Base-by-base conservation (phyloP, 805 yeast species). In the Pichia cephalocereana region DNA sequence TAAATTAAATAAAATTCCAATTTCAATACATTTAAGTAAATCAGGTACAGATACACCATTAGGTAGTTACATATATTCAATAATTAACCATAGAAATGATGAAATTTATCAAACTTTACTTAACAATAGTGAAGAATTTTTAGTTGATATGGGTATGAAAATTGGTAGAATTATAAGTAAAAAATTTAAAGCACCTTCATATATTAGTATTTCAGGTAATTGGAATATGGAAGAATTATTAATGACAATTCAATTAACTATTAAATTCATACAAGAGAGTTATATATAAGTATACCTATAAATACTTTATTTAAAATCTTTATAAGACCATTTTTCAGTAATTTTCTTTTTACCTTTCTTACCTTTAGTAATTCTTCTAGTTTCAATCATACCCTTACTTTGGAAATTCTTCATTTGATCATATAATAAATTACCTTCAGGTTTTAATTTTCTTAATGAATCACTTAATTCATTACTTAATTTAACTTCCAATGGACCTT, bases 271-370 rank as follows among this genome's bases (percentile, higher is more conserved):
- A 14, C 69, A 68, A 17, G 52, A 53, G 9, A 34, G 48, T 34
- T 60, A 32, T 12, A 44, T 31, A 52, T 40, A 23, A 48, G 8
- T 14, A 32, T 32, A 32, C 27, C 27, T 26, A 34, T 37, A 45
- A 9, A 15, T 7, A 26, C 2, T 1, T 9, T 71, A 83, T 68
- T 83, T 82, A 61, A 86, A 86, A 68, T 91, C 95, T 70, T 91
- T 91, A 69, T 85, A 86, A 34, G 90, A 77, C 95, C 95, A 88
- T 69, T 90, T 91, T 66, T 91, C 96, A 31, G 95, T 85, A 52
- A 84, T 68, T 72, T 84, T 87, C 50, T 76, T 83, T 56, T 80
- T 74, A 60, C 82, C 83, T 63, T 78, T 82, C 62, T 83, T 77
- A 64, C 71, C 78, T 64, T 78, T 79, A 55, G 72, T 74, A 49